Percentiles rank a stretch among this genome's conserved stretches.
Evolutionary conservation across 495 filamentous ascomycete genomes (phyloP).

Genomic region (Neurospora sp.): DNA sequence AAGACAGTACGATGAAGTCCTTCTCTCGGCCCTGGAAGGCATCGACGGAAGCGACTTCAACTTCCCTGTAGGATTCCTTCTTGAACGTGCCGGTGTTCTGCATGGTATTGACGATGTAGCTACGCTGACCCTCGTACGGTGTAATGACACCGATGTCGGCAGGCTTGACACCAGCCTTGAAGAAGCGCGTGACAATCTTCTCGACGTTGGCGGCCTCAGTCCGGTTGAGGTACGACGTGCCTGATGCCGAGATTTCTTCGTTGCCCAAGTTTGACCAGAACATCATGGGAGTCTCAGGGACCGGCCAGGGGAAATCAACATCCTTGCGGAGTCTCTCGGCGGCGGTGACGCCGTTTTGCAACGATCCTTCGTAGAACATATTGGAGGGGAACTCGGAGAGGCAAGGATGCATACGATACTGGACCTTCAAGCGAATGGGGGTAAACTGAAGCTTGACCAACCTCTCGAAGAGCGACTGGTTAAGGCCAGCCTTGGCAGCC

Average conservation of each 20-base stretch:
- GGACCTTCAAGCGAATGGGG: constrained; percentile 89
- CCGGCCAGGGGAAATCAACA: constrained; percentile 98
- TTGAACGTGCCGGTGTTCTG: constrained; percentile 93
- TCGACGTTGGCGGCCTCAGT: constrained; percentile 96
- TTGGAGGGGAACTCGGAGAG: constrained; percentile 97
- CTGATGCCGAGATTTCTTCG: constrained; percentile 95
- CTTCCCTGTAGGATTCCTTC: constrained; percentile 98
- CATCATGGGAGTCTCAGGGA: constrained; percentile 95
- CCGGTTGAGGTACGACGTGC: constrained; percentile 95
- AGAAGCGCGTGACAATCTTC: constrained; percentile 96
- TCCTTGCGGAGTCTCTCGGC: constrained; percentile 80
- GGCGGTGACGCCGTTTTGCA: constrained; percentile 94
- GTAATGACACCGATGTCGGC: constrained; percentile 94
- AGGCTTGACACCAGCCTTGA: constrained; percentile 96
- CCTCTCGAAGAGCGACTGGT: constrained; percentile 95
- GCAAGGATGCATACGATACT: constrained; percentile 99
- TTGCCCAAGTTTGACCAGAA: constrained; percentile 99
- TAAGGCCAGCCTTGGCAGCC: constrained; percentile 91
- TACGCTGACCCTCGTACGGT: constrained; percentile 96
- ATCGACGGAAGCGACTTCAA: constrained; percentile 96
- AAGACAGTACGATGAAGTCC: constrained; percentile 97
- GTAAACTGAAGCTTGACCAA: constrained; percentile 87
- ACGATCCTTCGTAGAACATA: constrained; percentile 98
- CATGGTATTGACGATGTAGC: constrained; percentile 98
- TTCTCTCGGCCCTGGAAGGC: constrained; percentile 99